Conservation (phyloP, 2,329 filamentous ascomycete species). For the Dactylellina parvicollis region DNA sequence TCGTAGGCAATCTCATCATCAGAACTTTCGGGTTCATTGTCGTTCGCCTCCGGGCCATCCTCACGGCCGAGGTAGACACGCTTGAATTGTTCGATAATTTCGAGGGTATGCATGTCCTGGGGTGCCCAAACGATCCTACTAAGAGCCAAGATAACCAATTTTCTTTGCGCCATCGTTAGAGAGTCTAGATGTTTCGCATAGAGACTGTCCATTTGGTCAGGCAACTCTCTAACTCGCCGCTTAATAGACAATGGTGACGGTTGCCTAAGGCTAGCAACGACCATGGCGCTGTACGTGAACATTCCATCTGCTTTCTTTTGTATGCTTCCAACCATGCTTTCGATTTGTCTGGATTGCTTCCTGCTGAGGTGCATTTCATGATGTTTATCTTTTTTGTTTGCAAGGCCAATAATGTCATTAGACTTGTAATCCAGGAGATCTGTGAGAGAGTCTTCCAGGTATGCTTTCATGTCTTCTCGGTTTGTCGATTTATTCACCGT, state of each 20-base stretch:
- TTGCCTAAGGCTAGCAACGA: constrained; percentile 37
- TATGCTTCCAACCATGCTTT: constrained; percentile 28
- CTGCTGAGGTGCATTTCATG: background rate
- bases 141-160: constrained; percentile 23
- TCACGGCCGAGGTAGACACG: background rate
- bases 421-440: constrained; percentile 26
- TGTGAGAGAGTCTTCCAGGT: constrained; percentile 22
- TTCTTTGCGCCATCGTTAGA: constrained; percentile 29
- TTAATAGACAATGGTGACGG: constrained; percentile 43
- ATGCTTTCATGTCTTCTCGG: constrained; percentile 36
- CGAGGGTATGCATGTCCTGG: constrained; percentile 28
- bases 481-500: constrained; percentile 33
- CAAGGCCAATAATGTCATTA: background rate
- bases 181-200: constrained; percentile 40
- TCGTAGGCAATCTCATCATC: constrained; percentile 12
- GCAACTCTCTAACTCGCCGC: constrained; percentile 23
- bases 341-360: constrained; percentile 21
- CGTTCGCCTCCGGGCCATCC: background rate
- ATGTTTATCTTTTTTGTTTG: background rate
- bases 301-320: constrained; percentile 45
- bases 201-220: constrained; percentile 40
- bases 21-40: background rate
- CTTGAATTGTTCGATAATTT: constrained; percentile 47
- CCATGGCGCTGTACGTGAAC: constrained; percentile 48
- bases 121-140: constrained; percentile 26